Percentiles rank a stretch among this genome's conserved stretches.
Evolutionary conservation across 148 eudicot genomes (phyloP).

Genomic region (Gaultheria prostrata): DNA sequence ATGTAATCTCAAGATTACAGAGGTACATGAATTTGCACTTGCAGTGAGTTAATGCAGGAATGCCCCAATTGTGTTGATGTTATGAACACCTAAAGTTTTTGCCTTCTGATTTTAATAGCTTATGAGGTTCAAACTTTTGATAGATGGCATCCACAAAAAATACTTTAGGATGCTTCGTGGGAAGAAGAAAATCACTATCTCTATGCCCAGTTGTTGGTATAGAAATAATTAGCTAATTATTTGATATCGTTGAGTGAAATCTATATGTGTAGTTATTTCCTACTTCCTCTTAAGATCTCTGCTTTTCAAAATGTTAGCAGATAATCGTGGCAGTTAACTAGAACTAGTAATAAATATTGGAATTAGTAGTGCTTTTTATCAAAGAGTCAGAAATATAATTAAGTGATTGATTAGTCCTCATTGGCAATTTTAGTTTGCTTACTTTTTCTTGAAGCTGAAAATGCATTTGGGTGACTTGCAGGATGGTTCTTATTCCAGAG

Average conservation of each 20-base stretch:
- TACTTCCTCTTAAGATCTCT: background rate
- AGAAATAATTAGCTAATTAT: background rate
- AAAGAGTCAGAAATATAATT: background rate
- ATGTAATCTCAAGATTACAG: background rate
- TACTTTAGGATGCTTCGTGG: background rate
- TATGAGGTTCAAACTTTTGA: background rate
- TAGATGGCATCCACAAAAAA: background rate
- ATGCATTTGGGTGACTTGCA: conserved; percentile 28
- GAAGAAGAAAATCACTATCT: background rate
- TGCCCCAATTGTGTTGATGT: background rate
- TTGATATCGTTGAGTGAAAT: background rate
- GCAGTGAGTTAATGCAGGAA: background rate
- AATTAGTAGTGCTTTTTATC: background rate
- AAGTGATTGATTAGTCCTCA: background rate
- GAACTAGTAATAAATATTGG: background rate
- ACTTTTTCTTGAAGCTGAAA: background rate
- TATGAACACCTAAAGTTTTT: background rate
- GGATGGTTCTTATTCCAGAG: conserved; percentile 99
- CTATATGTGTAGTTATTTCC: background rate
- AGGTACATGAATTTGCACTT: background rate
- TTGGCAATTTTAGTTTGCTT: background rate
- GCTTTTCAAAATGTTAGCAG: background rate
- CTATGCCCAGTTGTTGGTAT: background rate
- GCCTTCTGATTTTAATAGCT: background rate
- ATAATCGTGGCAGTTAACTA: background rate